Conservation (phyloP, 148 eudicot species). For the Rhododendron ferrugineum region DNA sequence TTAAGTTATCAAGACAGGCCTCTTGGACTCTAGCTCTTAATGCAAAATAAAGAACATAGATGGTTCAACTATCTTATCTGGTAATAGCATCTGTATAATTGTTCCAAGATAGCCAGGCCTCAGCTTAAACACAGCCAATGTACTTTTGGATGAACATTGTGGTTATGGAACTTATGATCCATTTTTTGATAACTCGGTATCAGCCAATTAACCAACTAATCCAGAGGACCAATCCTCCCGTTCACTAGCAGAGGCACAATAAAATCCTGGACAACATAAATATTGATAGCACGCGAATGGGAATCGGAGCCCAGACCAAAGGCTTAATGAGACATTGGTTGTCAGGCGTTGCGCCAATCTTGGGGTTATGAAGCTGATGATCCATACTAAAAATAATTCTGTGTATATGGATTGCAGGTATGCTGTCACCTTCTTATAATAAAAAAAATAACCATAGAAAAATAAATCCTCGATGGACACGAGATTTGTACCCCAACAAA, state of each 20-base stretch:
- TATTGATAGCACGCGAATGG: not conserved
- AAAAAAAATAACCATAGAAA: not conserved
- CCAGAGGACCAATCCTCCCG: not conserved
- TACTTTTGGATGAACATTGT: not conserved
- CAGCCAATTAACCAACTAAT: not conserved
- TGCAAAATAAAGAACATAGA: not conserved
- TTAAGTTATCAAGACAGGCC: not conserved
- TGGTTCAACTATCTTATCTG: not conserved
- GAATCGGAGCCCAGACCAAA: not conserved
- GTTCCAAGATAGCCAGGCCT: not conserved
- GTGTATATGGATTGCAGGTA: not conserved
- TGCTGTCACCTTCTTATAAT: not conserved
- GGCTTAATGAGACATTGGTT: not conserved
- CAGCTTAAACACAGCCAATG: not conserved
- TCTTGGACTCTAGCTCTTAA: not conserved
- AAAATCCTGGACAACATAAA: not conserved
- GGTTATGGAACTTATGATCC: not conserved
- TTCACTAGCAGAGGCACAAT: not conserved
- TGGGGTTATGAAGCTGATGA: not conserved
- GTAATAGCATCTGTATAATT: not conserved
- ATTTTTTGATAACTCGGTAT: not conserved
- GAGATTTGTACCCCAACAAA: not conserved
- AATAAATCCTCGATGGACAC: not conserved
- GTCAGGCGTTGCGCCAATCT: not conserved
- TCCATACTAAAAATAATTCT: not conserved